Conservation (phyloP, 2,329 filamentous ascomycete species). For the Microascus cirrosus region DNA sequence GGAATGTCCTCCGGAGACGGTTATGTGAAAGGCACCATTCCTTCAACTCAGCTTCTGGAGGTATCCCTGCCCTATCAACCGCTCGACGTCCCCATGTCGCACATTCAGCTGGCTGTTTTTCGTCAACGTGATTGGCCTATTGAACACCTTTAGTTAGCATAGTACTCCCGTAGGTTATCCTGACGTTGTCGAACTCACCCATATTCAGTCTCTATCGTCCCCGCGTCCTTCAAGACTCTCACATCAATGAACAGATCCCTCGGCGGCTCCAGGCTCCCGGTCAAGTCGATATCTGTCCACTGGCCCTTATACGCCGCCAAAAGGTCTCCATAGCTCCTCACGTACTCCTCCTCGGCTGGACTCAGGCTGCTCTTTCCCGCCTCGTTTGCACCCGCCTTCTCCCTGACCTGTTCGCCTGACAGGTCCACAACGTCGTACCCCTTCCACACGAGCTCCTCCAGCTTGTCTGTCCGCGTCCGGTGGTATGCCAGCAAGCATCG, state of each 20-base stretch:
- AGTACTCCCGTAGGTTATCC: neutral
- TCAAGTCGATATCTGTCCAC: conserved; percentile 96
- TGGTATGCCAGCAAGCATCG: conserved; percentile 92
- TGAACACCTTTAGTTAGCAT: conserved; percentile 9
- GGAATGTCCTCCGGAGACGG: neutral
- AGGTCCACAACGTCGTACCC: conserved; percentile 74
- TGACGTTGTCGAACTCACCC: conserved; percentile 48
- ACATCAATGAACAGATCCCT: conserved; percentile 95
- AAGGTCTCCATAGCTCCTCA: conserved; percentile 81
- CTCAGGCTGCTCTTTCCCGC: conserved; percentile 65
- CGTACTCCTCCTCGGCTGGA: conserved; percentile 94
- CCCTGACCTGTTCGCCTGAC: conserved; percentile 33
- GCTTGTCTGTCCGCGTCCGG: conserved; percentile 75
- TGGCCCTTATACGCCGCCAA: conserved; percentile 95
- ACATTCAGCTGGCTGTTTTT: conserved; percentile 99
- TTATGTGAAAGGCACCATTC: neutral
- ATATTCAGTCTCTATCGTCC: conserved; percentile 98
- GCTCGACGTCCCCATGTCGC: conserved; percentile 87
- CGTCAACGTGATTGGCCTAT: conserved; percentile 83
- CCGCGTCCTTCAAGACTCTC: conserved; percentile 87
- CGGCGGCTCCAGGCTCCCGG: conserved; percentile 88
- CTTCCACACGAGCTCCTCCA: conserved; percentile 90
- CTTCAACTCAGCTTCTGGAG: conserved; percentile 71
- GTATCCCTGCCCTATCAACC: conserved; percentile 88
- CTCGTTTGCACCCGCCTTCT: conserved; percentile 24